A percentile compares a stretch with the other conserved stretches of the same genome.
Evolutionary conservation across 2,329 filamentous ascomycete genomes (phyloP).

Genomic region (Leptographium wingfieldii): DNA sequence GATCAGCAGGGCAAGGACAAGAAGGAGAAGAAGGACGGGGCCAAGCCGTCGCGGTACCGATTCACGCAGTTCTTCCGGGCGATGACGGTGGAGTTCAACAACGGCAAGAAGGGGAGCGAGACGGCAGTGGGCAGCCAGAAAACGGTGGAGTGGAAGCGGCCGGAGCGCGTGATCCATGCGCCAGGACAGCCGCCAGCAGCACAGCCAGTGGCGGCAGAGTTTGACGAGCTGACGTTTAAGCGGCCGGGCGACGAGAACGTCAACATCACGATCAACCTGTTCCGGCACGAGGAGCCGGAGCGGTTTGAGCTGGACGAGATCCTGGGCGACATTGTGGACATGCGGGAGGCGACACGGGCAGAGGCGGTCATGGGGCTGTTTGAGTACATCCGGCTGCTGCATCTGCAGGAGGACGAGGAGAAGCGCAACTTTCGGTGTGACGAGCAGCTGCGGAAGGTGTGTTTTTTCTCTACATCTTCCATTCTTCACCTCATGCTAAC

Average conservation of each 20-base stretch:
- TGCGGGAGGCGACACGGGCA: constrained; percentile 72
- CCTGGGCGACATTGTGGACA: constrained; percentile 74
- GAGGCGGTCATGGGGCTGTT: constrained; percentile 85
- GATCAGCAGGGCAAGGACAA: constrained; percentile 27
- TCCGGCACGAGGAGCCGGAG: constrained; percentile 74
- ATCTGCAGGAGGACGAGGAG: constrained; percentile 87
- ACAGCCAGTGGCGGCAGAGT: constrained; percentile 57
- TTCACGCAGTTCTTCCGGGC: constrained; percentile 73
- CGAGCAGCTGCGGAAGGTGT: constrained; percentile 62
- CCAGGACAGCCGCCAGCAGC: constrained; percentile 18
- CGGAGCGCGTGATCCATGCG: constrained; percentile 41
- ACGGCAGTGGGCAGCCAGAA: constrained; percentile 13
- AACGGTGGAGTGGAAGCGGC: constrained; percentile 77
- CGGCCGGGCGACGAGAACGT: constrained; percentile 83
- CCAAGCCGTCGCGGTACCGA: constrained; percentile 26
- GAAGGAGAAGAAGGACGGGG: constrained; percentile 12
- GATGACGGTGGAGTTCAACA: constrained; percentile 63
- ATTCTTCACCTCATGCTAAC: not conserved
- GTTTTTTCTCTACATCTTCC: constrained; percentile 16
- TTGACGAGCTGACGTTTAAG: constrained; percentile 86
- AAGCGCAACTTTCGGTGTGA: constrained; percentile 89
- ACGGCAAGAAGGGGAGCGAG: constrained; percentile 31
- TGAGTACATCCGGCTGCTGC: constrained; percentile 83
- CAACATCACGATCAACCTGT: constrained; percentile 80
- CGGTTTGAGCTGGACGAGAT: constrained; percentile 67